phyloP scores from a whole-genome alignment of 148 eudicot genomes.

The Camellia lanceoleosa region DNA sequence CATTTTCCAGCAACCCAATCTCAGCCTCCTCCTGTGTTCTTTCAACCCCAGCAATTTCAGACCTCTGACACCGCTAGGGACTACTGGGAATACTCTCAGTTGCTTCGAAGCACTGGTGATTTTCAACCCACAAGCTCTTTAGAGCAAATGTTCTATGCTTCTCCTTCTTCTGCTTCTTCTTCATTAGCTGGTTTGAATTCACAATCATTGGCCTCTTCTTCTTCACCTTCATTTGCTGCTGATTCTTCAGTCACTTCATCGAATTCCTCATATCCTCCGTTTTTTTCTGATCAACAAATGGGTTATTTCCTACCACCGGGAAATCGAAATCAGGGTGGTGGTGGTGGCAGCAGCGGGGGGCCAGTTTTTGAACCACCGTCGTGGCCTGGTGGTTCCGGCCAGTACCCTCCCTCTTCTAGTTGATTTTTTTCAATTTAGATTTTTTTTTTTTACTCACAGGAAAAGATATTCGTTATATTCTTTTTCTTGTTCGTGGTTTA shows the following conservation, averaged over 20 bases:
- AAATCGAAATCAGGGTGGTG: slow-evolving; percentile 18
- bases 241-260: slow-evolving; percentile 1
- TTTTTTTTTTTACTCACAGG: neutral
- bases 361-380: slow-evolving; percentile 22
- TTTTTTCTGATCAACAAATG: slow-evolving; percentile 29
- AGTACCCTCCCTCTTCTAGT: slow-evolving; percentile 39
- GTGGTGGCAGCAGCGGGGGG: neutral
- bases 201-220: slow-evolving; percentile 18
- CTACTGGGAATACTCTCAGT: slow-evolving; percentile 60
- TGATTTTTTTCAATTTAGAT: slow-evolving; percentile 7
- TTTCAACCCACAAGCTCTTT: slow-evolving; percentile 23
- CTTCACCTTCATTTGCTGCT: slow-evolving; percentile 20
- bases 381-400: slow-evolving; percentile 40
- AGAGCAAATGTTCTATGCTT: slow-evolving; percentile 34
- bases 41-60: slow-evolving; percentile 8
- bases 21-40: neutral
- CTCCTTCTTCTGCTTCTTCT: neutral
- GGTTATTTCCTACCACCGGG: slow-evolving; percentile 28
- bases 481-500: slow-evolving; percentile 1
- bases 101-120: slow-evolving; percentile 44
- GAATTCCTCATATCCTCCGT: slow-evolving; percentile 20
- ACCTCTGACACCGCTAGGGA: slow-evolving; percentile 24
- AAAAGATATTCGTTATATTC: neutral
- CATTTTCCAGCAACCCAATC: neutral
- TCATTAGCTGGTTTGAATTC: slow-evolving; percentile 24